Evolutionary conservation across 306 rosid species (phyloP).

Genomic region (Dicorynia guianensis): DNA sequence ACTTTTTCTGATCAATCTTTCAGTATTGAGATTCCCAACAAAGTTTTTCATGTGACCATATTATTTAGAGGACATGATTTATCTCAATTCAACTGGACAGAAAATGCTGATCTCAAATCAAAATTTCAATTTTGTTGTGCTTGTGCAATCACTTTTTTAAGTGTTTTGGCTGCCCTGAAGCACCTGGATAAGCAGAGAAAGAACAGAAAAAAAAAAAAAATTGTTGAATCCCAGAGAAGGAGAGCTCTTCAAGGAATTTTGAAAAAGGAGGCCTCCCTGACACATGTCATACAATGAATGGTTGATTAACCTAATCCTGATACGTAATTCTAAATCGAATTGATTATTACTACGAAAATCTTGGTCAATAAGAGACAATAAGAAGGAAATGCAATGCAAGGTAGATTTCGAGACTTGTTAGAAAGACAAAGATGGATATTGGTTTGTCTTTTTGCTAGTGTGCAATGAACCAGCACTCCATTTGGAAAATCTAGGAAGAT

Average conservation of each 20-base stretch:
- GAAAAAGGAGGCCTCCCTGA: conserved; percentile 48
- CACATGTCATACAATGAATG: conserved; percentile 45
- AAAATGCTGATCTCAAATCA: no score
- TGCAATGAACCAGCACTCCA: conserved; percentile 51
- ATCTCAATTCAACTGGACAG: no score
- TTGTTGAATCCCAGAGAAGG: conserved; percentile 6
- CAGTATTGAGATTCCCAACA: conserved; percentile 27
- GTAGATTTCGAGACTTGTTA: conserved; percentile 36
- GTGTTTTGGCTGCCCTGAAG: conserved; percentile 17
- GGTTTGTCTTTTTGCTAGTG: conserved; percentile 42
- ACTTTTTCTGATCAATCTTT: background rate
- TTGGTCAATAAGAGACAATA: conserved; percentile 29
- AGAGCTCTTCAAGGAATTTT: conserved; percentile 39
- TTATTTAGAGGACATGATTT: background rate
- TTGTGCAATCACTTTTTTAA: background rate
- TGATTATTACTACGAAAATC: conserved; percentile 10
- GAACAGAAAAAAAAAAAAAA: conserved; percentile 28
- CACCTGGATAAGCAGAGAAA: conserved; percentile 51
- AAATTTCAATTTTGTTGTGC: no score
- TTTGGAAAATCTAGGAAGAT: conserved; percentile 54
- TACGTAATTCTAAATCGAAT: conserved; percentile 28
- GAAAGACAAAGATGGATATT: conserved; percentile 32
- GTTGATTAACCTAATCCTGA: background rate
- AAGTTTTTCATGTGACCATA: background rate
- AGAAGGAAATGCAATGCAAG: background rate